Conservation (phyloP, 495 filamentous ascomycete species). For the Penicillium argentinense region DNA sequence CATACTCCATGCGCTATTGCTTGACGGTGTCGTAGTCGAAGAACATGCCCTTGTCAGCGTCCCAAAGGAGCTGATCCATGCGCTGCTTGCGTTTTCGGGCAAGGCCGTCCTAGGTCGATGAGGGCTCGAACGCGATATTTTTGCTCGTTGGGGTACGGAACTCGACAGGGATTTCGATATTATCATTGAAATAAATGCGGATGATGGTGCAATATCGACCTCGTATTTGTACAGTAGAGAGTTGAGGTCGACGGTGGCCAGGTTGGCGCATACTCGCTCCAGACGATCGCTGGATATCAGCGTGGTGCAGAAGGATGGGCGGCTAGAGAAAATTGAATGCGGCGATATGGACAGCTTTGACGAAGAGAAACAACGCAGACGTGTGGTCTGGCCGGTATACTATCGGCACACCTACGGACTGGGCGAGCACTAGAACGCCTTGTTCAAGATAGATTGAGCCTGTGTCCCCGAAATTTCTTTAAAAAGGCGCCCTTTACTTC, state of each 20-base stretch:
- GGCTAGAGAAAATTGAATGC: conserved; percentile 70
- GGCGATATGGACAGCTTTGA: conserved; percentile 40
- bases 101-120: conserved; percentile 82
- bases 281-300: conserved; percentile 87
- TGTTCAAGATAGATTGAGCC: conserved; percentile 48
- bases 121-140: conserved; percentile 67
- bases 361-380: conserved; percentile 39
- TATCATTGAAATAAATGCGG: conserved; percentile 75
- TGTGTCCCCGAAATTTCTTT: conserved; percentile 27
- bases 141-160: conserved; percentile 62
- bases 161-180: conserved; percentile 72
- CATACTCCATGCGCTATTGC: conserved; percentile 72
- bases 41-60: conserved; percentile 86
- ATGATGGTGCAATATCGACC: conserved; percentile 82
- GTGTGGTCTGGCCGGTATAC: conserved; percentile 84
- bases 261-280: conserved; percentile 79
- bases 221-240: conserved; percentile 95
- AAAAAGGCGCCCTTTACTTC: conserved; percentile 20
- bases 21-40: conserved; percentile 92
- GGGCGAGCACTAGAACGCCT: conserved; percentile 96
- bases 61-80: conserved; percentile 90
- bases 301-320: conserved; percentile 79
- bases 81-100: conserved; percentile 72
- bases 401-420: conserved; percentile 89
- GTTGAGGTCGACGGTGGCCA: conserved; percentile 94